Conservation (phyloP, 148 eudicot genomes). For the Arbutus unedo region DNA sequence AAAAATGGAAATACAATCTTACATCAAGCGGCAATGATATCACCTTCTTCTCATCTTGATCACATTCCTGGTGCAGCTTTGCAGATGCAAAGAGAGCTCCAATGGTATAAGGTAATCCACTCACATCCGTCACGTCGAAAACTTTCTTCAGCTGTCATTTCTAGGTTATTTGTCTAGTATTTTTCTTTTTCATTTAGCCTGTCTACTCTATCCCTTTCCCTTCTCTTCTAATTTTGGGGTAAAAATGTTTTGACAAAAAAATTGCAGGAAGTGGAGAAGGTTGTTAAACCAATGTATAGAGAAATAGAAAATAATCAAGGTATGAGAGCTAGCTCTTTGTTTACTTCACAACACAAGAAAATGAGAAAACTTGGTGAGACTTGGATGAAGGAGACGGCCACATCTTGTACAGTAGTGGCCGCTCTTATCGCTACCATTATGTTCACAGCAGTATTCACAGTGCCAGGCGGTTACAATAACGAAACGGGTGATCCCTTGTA, state of each 20-base stretch:
- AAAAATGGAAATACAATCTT: slow-evolving; percentile 10
- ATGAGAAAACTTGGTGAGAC: neutral
- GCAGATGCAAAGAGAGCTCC: slow-evolving; percentile 26
- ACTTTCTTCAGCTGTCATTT: too few species aligned
- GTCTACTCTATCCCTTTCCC: neutral
- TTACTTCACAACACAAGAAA: neutral
- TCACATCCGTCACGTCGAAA: neutral
- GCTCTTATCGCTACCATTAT: slow-evolving; percentile 11
- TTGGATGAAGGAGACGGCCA: slow-evolving; percentile 7
- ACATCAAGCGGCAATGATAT: slow-evolving; percentile 20
- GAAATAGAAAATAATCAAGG: neutral
- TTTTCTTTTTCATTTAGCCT: too few species aligned
- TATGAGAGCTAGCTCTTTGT: neutral
- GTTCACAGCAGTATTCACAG: slow-evolving; percentile 14
- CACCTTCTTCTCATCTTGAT: slow-evolving; percentile 17
- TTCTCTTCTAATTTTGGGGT: neutral
- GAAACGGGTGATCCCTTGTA: slow-evolving; percentile 1
- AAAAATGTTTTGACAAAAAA: neutral
- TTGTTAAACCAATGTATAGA: slow-evolving; percentile 4
- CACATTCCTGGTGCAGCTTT: slow-evolving; percentile 18
- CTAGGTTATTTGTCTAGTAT: too few species aligned
- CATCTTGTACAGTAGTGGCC: slow-evolving; percentile 6
- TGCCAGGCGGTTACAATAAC: slow-evolving; percentile 1
- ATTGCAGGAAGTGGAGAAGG: neutral
- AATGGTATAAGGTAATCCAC: slow-evolving; percentile 25